These are phyloP conservation scores for Stramenopiles sp. DNA, from an alignment of 352 stramenopile species.

Conservation along the genomic window DNA sequence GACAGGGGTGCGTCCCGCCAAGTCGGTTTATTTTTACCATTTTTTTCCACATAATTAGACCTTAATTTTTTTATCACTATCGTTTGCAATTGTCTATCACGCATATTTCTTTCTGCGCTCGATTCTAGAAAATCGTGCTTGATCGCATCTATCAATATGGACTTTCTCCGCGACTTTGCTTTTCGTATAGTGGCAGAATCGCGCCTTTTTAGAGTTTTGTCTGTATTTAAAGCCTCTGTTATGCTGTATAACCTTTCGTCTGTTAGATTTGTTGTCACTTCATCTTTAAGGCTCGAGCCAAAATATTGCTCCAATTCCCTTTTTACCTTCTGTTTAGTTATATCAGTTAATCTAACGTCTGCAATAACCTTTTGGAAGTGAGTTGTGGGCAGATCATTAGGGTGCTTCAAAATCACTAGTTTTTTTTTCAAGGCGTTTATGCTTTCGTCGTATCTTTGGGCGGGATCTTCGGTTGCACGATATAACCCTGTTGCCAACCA, in stretches of 20 bases:
- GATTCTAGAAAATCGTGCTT: not conserved
- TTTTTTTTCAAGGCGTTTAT: not conserved
- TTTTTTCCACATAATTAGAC: not conserved
- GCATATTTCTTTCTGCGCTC: not conserved
- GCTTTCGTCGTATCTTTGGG: not conserved
- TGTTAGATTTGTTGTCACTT: not conserved
- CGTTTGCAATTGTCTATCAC: not conserved
- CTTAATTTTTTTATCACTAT: not conserved
- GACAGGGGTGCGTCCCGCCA: not conserved
- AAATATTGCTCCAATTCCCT: not conserved
- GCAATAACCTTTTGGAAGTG: not conserved
- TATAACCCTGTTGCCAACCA: not conserved
- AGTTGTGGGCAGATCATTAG: not conserved
- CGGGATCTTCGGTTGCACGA: not conserved
- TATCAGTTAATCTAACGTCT: not conserved
- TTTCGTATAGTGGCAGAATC: too few relatives aligned
- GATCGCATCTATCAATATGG: not conserved
- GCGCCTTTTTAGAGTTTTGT: too few relatives aligned
- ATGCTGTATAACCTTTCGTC: not conserved
- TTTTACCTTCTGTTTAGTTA: not conserved
- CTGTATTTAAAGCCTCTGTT: not conserved
- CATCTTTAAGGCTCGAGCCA: not conserved
- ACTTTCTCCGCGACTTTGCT: not conserved
- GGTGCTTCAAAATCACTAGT: not conserved
- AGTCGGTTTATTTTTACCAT: not conserved